Percentiles rank a stretch among this genome's conserved stretches.
These are phyloP conservation scores for Arthromyces matolae DNA, from an alignment of 768 basidiomycete genomes.

Conservation along the genomic window DNA sequence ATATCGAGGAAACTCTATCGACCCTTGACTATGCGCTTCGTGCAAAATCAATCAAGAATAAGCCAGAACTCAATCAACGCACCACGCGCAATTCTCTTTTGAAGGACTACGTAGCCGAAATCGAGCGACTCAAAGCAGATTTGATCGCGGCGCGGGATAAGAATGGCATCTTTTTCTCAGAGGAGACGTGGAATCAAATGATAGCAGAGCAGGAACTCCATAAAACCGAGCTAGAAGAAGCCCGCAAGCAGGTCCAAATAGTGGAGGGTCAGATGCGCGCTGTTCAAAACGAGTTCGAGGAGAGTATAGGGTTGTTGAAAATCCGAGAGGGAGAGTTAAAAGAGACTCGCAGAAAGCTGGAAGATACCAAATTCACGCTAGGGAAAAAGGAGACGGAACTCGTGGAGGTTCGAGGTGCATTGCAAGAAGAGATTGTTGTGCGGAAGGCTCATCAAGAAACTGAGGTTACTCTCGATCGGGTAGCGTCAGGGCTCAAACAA, in stretches of 20 bases:
- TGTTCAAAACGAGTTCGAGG: conserved; percentile 88
- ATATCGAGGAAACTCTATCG: conserved; percentile 95
- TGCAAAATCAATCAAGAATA: conserved; percentile 93
- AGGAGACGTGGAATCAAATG: conserved; percentile 88
- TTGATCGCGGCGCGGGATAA: conserved; percentile 90
- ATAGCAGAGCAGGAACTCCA: conserved; percentile 70
- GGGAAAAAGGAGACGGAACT: conserved; percentile 55
- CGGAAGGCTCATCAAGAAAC: conserved; percentile 74
- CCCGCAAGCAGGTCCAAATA: conserved; percentile 76
- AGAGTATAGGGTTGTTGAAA: conserved; percentile 75
- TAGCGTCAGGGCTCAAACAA: conserved; percentile 66
- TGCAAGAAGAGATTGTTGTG: conserved; percentile 80
- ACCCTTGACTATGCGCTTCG: conserved; percentile 95
- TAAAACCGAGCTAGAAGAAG: conserved; percentile 77
- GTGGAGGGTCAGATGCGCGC: conserved; percentile 78
- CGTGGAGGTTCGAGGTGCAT: conserved; percentile 47
- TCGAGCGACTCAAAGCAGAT: conserved; percentile 89
- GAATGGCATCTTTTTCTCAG: conserved; percentile 92
- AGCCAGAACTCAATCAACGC: conserved; percentile 92
- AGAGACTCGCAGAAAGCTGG: conserved; percentile 52
- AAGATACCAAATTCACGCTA: conserved; percentile 49
- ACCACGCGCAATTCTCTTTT: conserved; percentile 90
- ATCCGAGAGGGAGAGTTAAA: conserved; percentile 75
- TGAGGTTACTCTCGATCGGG: conserved; percentile 65
- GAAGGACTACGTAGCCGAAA: conserved; percentile 91